Conservation (phyloP, 805 yeast species). For the Ogataea zsoltii region DNA sequence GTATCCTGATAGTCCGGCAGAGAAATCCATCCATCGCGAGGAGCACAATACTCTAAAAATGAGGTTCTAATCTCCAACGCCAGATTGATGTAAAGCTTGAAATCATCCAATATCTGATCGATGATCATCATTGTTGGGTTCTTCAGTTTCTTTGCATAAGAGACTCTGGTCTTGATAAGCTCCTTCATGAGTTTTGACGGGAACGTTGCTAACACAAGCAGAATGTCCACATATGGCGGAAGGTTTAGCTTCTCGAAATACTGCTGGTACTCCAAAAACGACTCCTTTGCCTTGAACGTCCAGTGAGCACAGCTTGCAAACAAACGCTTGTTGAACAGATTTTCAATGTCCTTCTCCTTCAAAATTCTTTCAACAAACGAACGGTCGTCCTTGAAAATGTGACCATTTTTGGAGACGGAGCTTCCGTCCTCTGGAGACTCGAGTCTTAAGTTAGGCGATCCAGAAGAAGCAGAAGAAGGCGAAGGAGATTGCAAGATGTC, state of each 20-base stretch:
- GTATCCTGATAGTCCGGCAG: constrained; percentile 64
- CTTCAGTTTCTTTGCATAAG: constrained; percentile 73
- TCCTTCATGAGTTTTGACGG: constrained; percentile 82
- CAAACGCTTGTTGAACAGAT: constrained; percentile 68
- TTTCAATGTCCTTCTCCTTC: constrained; percentile 75
- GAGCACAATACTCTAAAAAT: constrained; percentile 56
- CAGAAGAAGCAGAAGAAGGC: constrained; percentile 16
- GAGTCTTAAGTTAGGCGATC: background rate
- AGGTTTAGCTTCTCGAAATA: constrained; percentile 67
- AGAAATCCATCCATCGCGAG: constrained; percentile 67
- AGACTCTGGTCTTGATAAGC: constrained; percentile 68
- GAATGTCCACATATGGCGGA: constrained; percentile 67
- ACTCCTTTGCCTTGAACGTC: constrained; percentile 76
- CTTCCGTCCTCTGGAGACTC: constrained; percentile 1
- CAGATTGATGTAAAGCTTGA: constrained; percentile 70
- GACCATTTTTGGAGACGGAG: constrained; percentile 16
- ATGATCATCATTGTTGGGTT: constrained; percentile 95
- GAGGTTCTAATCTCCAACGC: constrained; percentile 76
- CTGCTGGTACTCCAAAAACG: constrained; percentile 61
- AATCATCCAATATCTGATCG: constrained; percentile 89
- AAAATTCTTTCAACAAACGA: constrained; percentile 81
- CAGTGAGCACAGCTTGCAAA: constrained; percentile 75
- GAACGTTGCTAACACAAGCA: constrained; percentile 67
- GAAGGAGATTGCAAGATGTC: constrained; percentile 50
- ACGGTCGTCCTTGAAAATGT: constrained; percentile 58